A percentile compares a stretch with the other conserved stretches of the same genome.
Evolutionary conservation across 1,284 basidiomycete species (phyloP).

Genomic region (Apiotrichum porosum): DNA sequence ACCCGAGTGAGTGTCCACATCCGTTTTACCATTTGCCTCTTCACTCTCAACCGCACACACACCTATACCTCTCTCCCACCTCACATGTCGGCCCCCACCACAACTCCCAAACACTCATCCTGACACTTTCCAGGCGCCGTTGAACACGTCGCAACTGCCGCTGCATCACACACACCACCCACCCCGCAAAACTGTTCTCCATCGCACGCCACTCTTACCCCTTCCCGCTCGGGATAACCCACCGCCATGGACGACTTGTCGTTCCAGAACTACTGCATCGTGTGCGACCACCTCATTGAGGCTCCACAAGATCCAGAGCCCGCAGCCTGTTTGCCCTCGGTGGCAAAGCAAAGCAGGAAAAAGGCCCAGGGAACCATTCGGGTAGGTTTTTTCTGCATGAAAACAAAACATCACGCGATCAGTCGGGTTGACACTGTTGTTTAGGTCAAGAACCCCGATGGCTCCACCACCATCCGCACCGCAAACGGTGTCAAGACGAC

Average conservation of each 20-base stretch:
- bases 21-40: too few relatives aligned
- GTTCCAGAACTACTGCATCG: constrained; percentile 42
- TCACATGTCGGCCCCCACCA: too few relatives aligned
- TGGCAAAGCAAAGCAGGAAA: too few relatives aligned
- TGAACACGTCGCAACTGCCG: too few relatives aligned
- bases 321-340: too few relatives aligned
- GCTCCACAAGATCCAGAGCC: constrained; percentile 13
- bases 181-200: neutral
- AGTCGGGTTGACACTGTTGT: neutral
- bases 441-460: constrained; percentile 44
- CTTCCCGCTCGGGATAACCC: neutral
- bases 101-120: too few relatives aligned
- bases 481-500: constrained; percentile 40
- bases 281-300: constrained; percentile 39
- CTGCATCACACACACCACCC: too few relatives aligned
- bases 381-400: constrained; percentile 23
- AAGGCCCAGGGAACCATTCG: constrained; percentile 35
- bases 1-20: too few relatives aligned
- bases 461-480: constrained; percentile 38
- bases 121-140: too few relatives aligned
- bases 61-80: too few relatives aligned
- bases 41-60: too few relatives aligned
- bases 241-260: constrained; percentile 18
- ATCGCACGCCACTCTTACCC: neutral
- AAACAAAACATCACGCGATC: neutral